These are phyloP conservation scores for Saccharum hybrid DNA, from an alignment of 202 grass and related monocot genomes.

Conservation along the genomic window DNA sequence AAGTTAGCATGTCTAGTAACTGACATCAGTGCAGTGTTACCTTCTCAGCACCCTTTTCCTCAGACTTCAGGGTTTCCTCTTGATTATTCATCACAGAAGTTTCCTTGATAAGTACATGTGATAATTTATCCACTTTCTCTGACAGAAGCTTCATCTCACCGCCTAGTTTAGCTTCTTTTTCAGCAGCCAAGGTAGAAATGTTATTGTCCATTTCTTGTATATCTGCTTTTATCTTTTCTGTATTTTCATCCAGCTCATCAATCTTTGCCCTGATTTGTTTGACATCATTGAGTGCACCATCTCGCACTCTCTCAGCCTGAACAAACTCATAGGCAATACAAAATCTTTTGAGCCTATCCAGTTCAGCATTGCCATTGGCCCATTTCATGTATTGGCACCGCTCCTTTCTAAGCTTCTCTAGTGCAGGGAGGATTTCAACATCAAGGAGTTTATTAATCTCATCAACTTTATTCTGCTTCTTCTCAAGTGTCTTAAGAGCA, in stretches of 20 bases:
- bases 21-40: slow-evolving; percentile 47
- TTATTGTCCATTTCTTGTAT: slow-evolving; percentile 84
- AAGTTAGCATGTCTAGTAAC: slow-evolving; percentile 28
- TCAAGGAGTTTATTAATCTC: slow-evolving; percentile 93
- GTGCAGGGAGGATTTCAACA: slow-evolving; percentile 89
- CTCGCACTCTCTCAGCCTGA: slow-evolving; percentile 74
- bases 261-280: slow-evolving; percentile 61
- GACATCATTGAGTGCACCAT: slow-evolving; percentile 68
- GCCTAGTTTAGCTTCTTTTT: slow-evolving; percentile 79
- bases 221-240: slow-evolving; percentile 64
- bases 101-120: slow-evolving; percentile 84
- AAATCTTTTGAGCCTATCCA: slow-evolving; percentile 87
- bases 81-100: slow-evolving; percentile 84
- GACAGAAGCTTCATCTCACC: slow-evolving; percentile 78
- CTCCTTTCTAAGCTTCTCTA: slow-evolving; percentile 93
- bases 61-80: slow-evolving; percentile 74
- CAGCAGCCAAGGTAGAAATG: slow-evolving; percentile 66
- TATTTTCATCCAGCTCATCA: slow-evolving; percentile 68
- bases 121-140: slow-evolving; percentile 71
- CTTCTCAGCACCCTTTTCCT: slow-evolving; percentile 70
- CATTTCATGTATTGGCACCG: slow-evolving; percentile 90
- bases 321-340: slow-evolving; percentile 88
- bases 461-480: slow-evolving; percentile 95
- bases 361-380: slow-evolving; percentile 85
- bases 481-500: slow-evolving; percentile 91